A percentile compares a stretch with the other conserved stretches of the same genome.
phyloP scores from a whole-genome alignment of 1,284 basidiomycete species.

The Waitea zeae region DNA sequence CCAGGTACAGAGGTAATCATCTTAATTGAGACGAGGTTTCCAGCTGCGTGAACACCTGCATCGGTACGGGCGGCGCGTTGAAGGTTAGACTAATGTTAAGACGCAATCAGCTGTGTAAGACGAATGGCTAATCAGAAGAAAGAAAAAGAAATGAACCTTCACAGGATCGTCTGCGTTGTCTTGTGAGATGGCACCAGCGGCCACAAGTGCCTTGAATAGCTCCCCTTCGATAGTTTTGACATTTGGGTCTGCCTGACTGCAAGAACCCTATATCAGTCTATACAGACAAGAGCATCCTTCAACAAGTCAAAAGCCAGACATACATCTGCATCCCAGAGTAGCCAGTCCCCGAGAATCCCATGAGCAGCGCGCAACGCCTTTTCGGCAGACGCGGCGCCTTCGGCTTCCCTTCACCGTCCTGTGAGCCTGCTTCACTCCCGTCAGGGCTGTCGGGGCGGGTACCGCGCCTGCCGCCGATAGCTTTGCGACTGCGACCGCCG shows the following conservation, averaged over 20 bases:
- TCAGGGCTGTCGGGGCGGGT: no score
- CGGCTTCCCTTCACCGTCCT: conserved; percentile 12
- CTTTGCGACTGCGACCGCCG: no score
- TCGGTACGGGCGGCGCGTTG: conserved; percentile 90
- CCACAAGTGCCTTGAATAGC: conserved; percentile 78
- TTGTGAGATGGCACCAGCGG: conserved; percentile 79
- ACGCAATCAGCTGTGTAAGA: not conserved
- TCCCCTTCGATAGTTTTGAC: conserved; percentile 83
- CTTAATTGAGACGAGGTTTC: conserved; percentile 87
- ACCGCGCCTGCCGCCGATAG: no score
- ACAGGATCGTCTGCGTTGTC: conserved; percentile 88
- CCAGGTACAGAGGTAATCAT: conserved; percentile 68
- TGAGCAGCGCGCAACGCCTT: conserved; percentile 50
- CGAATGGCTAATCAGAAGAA: not conserved
- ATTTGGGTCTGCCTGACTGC: conserved; percentile 32
- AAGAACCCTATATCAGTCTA: conserved; percentile 3
- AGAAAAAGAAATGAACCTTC: conserved; percentile 57
- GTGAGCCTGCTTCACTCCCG: no score
- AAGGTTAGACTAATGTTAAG: conserved; percentile 46
- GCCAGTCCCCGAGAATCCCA: conserved; percentile 69
- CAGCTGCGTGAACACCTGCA: conserved; percentile 93
- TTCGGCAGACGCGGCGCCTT: conserved; percentile 47
- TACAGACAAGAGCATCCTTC: conserved; percentile 1
- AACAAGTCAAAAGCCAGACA: no score
- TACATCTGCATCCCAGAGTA: conserved; percentile 96